Percentiles rank a stretch among this genome's conserved stretches.
Conservation (phyloP, 176 grass and related monocot species). For the barley (Hordeum vulgare) region MorexV3_pseudomolecules_assembly NC_058519.1:565792861-565793360, state of each 20-base stretch:
- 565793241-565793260: neutral
- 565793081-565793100: constrained; percentile 72
- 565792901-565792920: constrained; percentile 58
- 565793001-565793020: constrained; percentile 40
- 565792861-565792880: constrained; percentile 55
- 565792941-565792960: constrained; percentile 72
- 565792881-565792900: constrained; percentile 69
- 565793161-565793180: neutral
- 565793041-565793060: constrained; percentile 95
- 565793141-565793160: constrained; percentile 62
- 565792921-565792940: constrained; percentile 50
- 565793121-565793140: constrained; percentile 68
- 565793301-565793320: neutral
- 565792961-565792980: constrained; percentile 43
- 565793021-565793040: constrained; percentile 66
- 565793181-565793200: neutral
- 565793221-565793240: neutral
- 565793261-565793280: no score
- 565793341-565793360: neutral
- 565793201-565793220: neutral
- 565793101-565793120: constrained; percentile 81
- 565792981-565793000: constrained; percentile 15
- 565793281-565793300: constrained; percentile 6
- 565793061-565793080: constrained; percentile 52
- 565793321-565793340: neutral